These are phyloP conservation scores for Acanthamoeba divionensis DNA, from an alignment of 208 protist species.

Conservation along the genomic window DNA sequence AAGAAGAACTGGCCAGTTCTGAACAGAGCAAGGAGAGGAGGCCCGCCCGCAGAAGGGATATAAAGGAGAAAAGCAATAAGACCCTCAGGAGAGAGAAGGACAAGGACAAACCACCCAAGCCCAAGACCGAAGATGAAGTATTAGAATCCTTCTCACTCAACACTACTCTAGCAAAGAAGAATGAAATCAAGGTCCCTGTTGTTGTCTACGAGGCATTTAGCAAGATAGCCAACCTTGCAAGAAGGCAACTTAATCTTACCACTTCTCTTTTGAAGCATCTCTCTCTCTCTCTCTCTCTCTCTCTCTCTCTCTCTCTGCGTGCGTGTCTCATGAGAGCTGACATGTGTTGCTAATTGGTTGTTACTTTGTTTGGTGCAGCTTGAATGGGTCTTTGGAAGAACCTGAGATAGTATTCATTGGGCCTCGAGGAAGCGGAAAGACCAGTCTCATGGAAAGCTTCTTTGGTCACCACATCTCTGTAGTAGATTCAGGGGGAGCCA, in stretches of 20 bases:
- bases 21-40: too few species aligned
- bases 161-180: background rate
- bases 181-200: background rate
- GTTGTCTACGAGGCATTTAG: conserved; percentile 14
- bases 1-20: too few species aligned
- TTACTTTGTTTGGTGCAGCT: background rate
- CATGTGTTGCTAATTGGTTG: too few species aligned
- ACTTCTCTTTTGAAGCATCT: background rate
- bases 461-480: conserved; percentile 43
- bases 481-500: too few species aligned
- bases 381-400: conserved; percentile 54
- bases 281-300: background rate
- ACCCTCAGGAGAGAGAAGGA: too few species aligned
- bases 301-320: background rate
- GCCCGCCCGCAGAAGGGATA: too few species aligned
- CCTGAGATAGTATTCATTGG: conserved; percentile 70
- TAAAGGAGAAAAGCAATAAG: too few species aligned
- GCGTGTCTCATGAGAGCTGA: background rate
- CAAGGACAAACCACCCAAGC: too few species aligned
- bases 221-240: conserved; percentile 8
- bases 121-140: conserved; percentile 1
- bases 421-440: conserved; percentile 57
- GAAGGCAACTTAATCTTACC: background rate
- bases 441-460: conserved; percentile 65
- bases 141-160: background rate